Base-by-base conservation (phyloP, 2,329 filamentous ascomycete species). In the Trichoderma breve region DNA sequence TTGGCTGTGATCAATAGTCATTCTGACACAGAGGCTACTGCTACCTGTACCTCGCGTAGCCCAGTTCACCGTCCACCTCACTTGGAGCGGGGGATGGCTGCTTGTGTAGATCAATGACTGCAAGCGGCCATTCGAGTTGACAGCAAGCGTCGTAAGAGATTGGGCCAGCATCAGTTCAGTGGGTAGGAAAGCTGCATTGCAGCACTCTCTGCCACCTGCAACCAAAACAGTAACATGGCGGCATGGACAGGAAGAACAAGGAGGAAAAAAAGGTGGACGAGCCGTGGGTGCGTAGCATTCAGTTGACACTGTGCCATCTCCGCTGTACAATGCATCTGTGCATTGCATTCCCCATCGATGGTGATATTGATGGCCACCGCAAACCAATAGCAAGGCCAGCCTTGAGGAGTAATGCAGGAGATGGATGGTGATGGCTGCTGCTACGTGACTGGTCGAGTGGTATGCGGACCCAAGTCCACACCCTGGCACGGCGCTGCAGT, bases 21-120 rank as follows among this genome's bases (percentile, higher is more conserved):
- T 72, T 74, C 72, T 76, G 74, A 76, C 73, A 76, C 73, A 78
- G 71, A 76, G 74, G 73, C 73, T 75, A 74, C 76, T 67, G 73
- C 73, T 75, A 74, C 76, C 69, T 60, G 57, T 60, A 75, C 76
- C 70, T 77, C 74, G 74, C 32, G 57, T 53, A 58, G 66, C 24
- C 15, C 65, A 57, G 53, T 28, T 51, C n/a, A 24, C 51, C 36
- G 57, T 70, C 74, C 77, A 75, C 77, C 78, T 34, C 32, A 57
- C 32, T n/a, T 34, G 60, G 57, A 60, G 72, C 73, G 73, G 73
- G 73, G 57, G 63, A 70, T 67, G 64, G 68, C 36, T 65, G 68
- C 60, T 68, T 72, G 65, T 74, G 77, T 74, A 74, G 76, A 79
- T 79, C 71, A 65, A 43, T 51, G 71, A 60, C 39, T 65, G 71